Percentiles rank a stretch among this genome's conserved stretches.
Conservation (phyloP, 805 yeast genomes). For the Tetrapisispora arboricola region DNA sequence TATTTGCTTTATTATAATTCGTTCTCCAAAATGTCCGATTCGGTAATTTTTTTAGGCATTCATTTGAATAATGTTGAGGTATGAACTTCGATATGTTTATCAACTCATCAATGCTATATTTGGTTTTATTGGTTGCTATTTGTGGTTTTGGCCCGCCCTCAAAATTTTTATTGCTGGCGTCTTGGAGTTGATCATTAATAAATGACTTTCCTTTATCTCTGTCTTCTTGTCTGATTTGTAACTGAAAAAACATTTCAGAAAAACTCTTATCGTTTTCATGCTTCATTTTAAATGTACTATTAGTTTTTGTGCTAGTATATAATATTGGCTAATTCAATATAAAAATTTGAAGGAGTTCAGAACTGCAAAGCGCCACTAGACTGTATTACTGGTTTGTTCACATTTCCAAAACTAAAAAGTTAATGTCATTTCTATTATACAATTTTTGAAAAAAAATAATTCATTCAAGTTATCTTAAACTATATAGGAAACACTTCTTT, state of each 20-base stretch:
- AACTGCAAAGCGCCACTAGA: too few relatives aligned
- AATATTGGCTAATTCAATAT: too few relatives aligned
- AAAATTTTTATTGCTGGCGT: background rate
- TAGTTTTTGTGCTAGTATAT: too few relatives aligned
- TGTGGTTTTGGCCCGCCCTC: too few relatives aligned
- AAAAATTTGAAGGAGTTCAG: too few relatives aligned
- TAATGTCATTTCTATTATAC: too few relatives aligned
- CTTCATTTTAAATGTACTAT: too few relatives aligned
- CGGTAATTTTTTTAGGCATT: background rate
- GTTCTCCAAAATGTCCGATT: constrained; percentile 3
- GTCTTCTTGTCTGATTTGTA: background rate
- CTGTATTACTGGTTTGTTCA: too few relatives aligned
- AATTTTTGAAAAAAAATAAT: too few relatives aligned
- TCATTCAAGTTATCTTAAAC: too few relatives aligned
- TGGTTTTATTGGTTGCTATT: background rate
- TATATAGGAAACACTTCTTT: too few relatives aligned
- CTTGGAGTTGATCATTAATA: background rate
- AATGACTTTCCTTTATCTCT: background rate
- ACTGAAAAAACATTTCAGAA: background rate
- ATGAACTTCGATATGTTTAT: background rate
- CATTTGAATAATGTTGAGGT: background rate
- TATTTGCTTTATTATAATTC: background rate
- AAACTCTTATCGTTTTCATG: too few relatives aligned
- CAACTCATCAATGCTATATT: background rate
- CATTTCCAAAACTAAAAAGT: background rate